Evolutionary conservation across 306 rosid genomes (phyloP).

Genomic region (Pyrus betulifolia): DNA sequence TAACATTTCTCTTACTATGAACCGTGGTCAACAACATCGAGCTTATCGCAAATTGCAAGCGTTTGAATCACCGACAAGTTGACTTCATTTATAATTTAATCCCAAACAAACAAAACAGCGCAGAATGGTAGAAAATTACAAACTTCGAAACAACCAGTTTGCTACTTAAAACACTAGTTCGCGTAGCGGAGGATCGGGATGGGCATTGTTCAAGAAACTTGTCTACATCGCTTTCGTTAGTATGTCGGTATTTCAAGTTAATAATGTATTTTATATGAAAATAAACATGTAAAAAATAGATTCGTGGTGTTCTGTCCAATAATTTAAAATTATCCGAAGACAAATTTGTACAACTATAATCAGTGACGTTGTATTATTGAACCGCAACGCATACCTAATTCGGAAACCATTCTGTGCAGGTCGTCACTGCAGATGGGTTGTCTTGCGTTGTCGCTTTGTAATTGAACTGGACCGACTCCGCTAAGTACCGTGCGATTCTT

Average conservation of each 20-base stretch:
- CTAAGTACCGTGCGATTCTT: neutral
- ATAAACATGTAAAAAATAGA: fast-evolving
- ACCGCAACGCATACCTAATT: no score
- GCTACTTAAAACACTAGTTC: constrained; percentile 21
- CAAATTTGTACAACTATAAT: no score
- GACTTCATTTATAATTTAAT: constrained; percentile 17
- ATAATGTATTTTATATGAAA: neutral
- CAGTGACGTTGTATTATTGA: no score
- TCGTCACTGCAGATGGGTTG: neutral
- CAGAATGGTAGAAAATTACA: neutral
- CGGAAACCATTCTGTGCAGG: neutral
- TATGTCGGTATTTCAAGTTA: no score
- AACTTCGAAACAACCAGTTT: neutral
- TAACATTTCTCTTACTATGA: neutral
- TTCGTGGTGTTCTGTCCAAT: fast-evolving
- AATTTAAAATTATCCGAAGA: no score
- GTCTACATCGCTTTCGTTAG: fast-evolving
- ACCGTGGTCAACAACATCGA: constrained; percentile 29
- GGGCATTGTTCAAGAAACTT: neutral
- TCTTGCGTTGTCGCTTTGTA: constrained; percentile 11
- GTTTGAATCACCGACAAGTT: constrained; percentile 26
- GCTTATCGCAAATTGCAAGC: constrained; percentile 13
- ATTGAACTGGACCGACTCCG: neutral
- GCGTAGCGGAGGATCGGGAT: constrained; percentile 18
- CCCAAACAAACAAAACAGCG: neutral